phyloP scores from a whole-genome alignment of 2,329 filamentous ascomycete genomes.

The Mycocentrospora acerina region DNA sequence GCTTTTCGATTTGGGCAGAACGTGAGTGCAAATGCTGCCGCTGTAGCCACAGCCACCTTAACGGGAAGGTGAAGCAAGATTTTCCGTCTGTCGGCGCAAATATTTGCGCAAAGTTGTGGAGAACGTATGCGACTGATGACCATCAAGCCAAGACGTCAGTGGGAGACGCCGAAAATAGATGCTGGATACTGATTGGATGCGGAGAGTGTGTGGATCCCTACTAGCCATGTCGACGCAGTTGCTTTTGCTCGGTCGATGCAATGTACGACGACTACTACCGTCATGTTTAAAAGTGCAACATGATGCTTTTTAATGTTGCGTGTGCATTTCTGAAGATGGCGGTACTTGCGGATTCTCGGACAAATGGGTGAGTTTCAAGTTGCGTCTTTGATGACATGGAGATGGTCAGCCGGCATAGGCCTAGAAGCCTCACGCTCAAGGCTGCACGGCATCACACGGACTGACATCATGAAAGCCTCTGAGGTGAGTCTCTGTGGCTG shows the following conservation, averaged over 20 bases:
- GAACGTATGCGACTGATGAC: background rate
- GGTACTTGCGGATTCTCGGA: too few relatives aligned
- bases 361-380: background rate
- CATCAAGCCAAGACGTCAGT: background rate
- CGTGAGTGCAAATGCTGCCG: too few relatives aligned
- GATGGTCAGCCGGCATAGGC: slow-evolving; percentile 19
- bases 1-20: too few relatives aligned
- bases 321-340: too few relatives aligned
- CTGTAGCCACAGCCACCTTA: too few relatives aligned
- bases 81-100: background rate
- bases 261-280: too few relatives aligned
- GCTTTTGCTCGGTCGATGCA: background rate
- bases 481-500: slow-evolving; percentile 23
- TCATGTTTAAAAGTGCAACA: too few relatives aligned
- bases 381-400: slow-evolving; percentile 5
- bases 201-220: background rate
- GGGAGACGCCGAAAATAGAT: background rate
- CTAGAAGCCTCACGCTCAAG: slow-evolving; percentile 15
- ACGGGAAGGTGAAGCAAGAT: too few relatives aligned
- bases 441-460: slow-evolving; percentile 20
- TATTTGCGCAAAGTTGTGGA: background rate
- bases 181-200: background rate
- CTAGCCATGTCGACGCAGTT: too few relatives aligned
- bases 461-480: slow-evolving; percentile 33
- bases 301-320: too few relatives aligned